Conservation (phyloP, 108 stramenopile species). For the Cyclotella kingstonii region DNA sequence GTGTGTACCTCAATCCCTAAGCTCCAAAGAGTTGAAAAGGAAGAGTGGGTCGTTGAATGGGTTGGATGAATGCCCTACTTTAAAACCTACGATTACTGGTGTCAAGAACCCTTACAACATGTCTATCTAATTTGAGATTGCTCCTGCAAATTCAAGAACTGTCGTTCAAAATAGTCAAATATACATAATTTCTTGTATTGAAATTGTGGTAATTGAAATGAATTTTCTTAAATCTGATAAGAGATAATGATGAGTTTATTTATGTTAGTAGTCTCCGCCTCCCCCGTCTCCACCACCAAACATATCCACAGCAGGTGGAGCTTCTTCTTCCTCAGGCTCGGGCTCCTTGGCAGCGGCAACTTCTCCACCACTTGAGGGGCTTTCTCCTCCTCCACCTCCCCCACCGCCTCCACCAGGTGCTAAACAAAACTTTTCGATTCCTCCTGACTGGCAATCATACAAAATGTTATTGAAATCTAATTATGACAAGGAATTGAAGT, state of each 20-base stretch:
- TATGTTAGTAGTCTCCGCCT: constrained; percentile 47
- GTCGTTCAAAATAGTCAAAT: not conserved
- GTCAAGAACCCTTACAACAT: constrained; percentile 38
- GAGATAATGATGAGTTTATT: constrained; percentile 9
- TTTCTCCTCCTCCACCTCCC: constrained; percentile 67
- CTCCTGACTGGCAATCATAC: constrained; percentile 22
- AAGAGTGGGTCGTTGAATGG: constrained; percentile 20
- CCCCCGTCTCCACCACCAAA: constrained; percentile 58
- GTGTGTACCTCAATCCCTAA: too few relatives aligned
- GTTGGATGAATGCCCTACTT: not conserved
- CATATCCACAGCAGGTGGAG: constrained; percentile 60
- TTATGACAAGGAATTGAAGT: not conserved
- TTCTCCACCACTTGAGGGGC: constrained; percentile 45
- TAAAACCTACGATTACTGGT: not conserved
- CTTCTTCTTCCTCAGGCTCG: constrained; percentile 59
- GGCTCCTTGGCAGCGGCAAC: constrained; percentile 35
- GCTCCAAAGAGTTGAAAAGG: constrained; percentile 24
- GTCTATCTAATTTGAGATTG: not conserved
- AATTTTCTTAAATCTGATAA: too few relatives aligned
- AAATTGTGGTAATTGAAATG: too few relatives aligned
- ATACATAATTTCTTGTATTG: too few relatives aligned
- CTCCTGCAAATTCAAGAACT: not conserved
- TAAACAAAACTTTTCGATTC: constrained; percentile 52
- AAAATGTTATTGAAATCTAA: not conserved
- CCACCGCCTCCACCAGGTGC: constrained; percentile 66